phyloP scores from a whole-genome alignment of 208 protist species.

The Leishmania martiniquensis region DNA sequence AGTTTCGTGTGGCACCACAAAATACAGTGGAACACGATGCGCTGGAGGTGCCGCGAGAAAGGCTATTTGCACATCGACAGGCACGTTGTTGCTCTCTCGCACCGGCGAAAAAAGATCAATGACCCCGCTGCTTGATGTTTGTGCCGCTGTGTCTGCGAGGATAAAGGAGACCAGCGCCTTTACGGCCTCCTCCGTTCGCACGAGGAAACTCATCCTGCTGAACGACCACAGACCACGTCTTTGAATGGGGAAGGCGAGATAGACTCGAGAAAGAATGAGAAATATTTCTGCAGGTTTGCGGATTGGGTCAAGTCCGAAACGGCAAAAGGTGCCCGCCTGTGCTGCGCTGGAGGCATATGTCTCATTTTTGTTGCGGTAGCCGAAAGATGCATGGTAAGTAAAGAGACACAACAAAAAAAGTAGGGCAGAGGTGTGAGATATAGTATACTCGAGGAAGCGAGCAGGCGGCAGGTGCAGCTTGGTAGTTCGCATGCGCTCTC shows the following conservation, averaged over 20 bases:
- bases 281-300: not conserved
- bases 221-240: not conserved
- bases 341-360: not conserved
- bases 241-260: not conserved
- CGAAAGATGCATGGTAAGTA: too few relatives aligned
- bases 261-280: not conserved
- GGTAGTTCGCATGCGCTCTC: too few relatives aligned
- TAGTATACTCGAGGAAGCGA: not conserved
- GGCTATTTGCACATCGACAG: conserved; percentile 76
- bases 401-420: not conserved
- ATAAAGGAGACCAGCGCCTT: conserved; percentile 67
- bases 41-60: conserved; percentile 70
- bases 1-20: conserved; percentile 70
- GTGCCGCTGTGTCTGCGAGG: conserved; percentile 1
- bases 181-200: conserved; percentile 61
- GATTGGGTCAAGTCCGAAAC: not conserved
- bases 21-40: conserved; percentile 88
- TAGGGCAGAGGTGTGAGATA: not conserved
- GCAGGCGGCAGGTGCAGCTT: not conserved
- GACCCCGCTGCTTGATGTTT: conserved; percentile 27
- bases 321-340: not conserved
- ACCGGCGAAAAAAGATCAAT: conserved; percentile 45
- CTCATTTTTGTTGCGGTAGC: not conserved
- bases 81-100: conserved; percentile 32
- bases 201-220: conserved; percentile 41